These are phyloP conservation scores for Xylaria curta DNA, from an alignment of 495 filamentous ascomycete genomes.

Conservation along the genomic window DNA sequence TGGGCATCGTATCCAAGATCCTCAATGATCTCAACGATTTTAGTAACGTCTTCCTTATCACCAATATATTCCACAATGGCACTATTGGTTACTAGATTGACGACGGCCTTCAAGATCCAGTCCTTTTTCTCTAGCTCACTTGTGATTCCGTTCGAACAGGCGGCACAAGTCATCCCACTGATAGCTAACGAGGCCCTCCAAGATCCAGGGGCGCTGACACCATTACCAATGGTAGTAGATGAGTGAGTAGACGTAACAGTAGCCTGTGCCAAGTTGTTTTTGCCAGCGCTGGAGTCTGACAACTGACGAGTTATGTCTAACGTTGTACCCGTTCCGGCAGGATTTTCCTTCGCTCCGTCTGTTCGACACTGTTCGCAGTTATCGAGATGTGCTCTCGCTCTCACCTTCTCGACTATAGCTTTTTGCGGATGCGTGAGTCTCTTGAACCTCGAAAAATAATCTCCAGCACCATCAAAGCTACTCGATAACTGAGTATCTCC, in stretches of 20 bases:
- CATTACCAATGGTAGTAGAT: constrained; percentile 18
- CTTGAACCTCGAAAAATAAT: constrained; percentile 26
- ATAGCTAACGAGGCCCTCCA: constrained; percentile 72
- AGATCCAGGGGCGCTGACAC: constrained; percentile 2
- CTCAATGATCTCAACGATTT: constrained; percentile 74
- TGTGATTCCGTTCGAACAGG: constrained; percentile 72
- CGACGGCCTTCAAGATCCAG: constrained; percentile 67
- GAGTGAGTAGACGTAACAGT: constrained; percentile 25
- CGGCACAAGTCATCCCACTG: constrained; percentile 83
- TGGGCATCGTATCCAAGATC: constrained; percentile 80
- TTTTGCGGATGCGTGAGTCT: constrained; percentile 27
- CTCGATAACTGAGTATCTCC: constrained; percentile 20
- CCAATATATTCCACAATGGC: constrained; percentile 68
- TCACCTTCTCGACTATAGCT: constrained; percentile 13
- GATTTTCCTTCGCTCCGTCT: constrained; percentile 20
- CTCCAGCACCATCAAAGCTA: constrained; percentile 24
- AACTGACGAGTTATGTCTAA: background rate
- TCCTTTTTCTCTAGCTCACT: constrained; percentile 65
- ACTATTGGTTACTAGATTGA: constrained; percentile 78
- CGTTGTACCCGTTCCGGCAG: background rate
- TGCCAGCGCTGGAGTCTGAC: constrained; percentile 11
- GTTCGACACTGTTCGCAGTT: constrained; percentile 38
- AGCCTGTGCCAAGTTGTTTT: background rate
- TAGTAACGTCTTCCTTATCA: constrained; percentile 55
- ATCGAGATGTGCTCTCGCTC: constrained; percentile 35